Conservation (phyloP, 2,329 filamentous ascomycete genomes). For the Paraphaeosphaeria sporulosa region DNA sequence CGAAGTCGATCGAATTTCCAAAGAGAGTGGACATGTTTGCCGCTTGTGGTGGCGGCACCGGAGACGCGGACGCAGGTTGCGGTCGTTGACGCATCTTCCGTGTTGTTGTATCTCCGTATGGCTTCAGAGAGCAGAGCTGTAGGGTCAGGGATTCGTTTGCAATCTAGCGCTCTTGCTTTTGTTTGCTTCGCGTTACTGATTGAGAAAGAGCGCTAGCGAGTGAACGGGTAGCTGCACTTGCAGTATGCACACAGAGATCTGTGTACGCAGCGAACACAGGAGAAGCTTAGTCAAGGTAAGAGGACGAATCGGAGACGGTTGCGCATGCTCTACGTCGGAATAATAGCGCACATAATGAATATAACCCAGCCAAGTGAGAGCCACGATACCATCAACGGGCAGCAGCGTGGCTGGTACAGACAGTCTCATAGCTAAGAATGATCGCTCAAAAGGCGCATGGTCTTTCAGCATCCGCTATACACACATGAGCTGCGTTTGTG, state of each 20-base stretch:
- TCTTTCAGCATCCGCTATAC: background rate
- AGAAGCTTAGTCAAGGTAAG: background rate
- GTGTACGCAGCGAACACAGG: background rate
- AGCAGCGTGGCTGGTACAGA: background rate
- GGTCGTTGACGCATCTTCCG: constrained; percentile 2
- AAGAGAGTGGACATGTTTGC: constrained; percentile 36
- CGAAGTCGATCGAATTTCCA: constrained; percentile 65
- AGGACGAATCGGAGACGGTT: too few species aligned
- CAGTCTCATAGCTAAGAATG: background rate
- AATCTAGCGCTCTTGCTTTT: background rate
- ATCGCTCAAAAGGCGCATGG: background rate
- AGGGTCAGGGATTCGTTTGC: background rate
- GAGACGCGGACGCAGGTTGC: constrained; percentile 17
- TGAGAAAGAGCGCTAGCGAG: background rate
- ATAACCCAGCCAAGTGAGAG: too few species aligned
- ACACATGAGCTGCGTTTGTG: background rate
- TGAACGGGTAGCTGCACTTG: background rate
- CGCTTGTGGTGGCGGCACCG: constrained; percentile 29
- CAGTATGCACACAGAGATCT: too few species aligned
- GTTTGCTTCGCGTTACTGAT: background rate
- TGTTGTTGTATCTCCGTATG: background rate
- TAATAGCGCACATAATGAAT: too few species aligned
- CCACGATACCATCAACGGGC: background rate
- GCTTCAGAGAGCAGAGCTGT: constrained; percentile 20
- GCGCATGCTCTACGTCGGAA: too few species aligned